Conservation (phyloP, 2,329 filamentous ascomycete species). For the Calonectria leucothoes region DNA sequence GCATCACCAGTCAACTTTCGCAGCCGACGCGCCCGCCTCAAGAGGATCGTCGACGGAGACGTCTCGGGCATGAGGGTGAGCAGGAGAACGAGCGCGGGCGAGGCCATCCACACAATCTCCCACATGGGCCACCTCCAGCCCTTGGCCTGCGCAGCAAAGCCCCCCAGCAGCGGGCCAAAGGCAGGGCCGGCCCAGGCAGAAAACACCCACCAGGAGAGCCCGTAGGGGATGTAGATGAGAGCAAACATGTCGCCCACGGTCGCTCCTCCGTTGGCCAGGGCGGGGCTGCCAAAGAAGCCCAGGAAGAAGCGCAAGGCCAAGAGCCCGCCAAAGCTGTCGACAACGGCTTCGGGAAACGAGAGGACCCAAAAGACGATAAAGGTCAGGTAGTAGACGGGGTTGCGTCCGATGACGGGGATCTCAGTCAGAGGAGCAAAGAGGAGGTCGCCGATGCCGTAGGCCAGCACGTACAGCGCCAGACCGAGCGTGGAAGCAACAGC, state of each 20-base stretch:
- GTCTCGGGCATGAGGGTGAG: constrained; percentile 75
- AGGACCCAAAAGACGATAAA: constrained; percentile 77
- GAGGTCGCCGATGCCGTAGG: constrained; percentile 72
- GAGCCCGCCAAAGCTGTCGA: constrained; percentile 71
- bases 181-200: constrained; percentile 63
- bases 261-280: constrained; percentile 68
- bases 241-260: constrained; percentile 65
- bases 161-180: constrained; percentile 70
- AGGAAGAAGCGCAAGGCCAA: constrained; percentile 73
- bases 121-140: constrained; percentile 73
- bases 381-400: constrained; percentile 74
- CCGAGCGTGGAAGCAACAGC: constrained; percentile 65
- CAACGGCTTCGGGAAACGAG: constrained; percentile 71
- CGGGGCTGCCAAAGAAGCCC: constrained; percentile 74
- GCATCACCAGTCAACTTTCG: constrained; percentile 67
- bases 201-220: constrained; percentile 68
- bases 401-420: constrained; percentile 74
- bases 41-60: constrained; percentile 67
- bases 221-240: constrained; percentile 66
- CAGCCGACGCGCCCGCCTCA: constrained; percentile 69
- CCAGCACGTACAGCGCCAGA: constrained; percentile 72
- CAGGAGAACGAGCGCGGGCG: constrained; percentile 68
- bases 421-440: constrained; percentile 75
- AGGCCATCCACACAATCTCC: constrained; percentile 72
- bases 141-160: constrained; percentile 67